Conservation (phyloP, 495 filamentous ascomycete species). For the Hypoxylon trugodes region DNA sequence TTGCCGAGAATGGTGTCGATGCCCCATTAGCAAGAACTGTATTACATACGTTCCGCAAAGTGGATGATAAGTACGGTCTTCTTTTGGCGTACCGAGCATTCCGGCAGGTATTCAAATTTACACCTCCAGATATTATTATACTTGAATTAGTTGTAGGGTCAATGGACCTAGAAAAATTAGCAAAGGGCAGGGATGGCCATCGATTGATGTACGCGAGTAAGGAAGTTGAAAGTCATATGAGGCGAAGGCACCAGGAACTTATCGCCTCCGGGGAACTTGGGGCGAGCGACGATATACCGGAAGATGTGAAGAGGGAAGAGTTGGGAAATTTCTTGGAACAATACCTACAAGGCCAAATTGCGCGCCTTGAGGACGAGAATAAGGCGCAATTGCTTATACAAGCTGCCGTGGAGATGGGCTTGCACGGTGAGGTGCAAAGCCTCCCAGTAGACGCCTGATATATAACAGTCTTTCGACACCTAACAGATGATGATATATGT, state of each 20-base stretch:
- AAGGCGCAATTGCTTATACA: constrained; percentile 48
- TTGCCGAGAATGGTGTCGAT: constrained; percentile 43
- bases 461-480: too few species aligned
- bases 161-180: constrained; percentile 43
- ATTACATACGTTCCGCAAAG: constrained; percentile 56
- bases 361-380: constrained; percentile 45
- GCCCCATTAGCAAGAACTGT: constrained; percentile 51
- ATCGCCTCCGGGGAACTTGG: constrained; percentile 20
- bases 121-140: constrained; percentile 51
- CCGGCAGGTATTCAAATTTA: constrained; percentile 61
- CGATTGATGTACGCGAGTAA: constrained; percentile 46
- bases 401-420: constrained; percentile 66
- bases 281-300: constrained; percentile 12
- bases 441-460: background rate
- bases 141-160: constrained; percentile 52
- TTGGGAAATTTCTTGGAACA: constrained; percentile 38
- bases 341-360: constrained; percentile 41
- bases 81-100: constrained; percentile 68
- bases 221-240: constrained; percentile 43
- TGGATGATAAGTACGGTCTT: constrained; percentile 59
- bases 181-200: constrained; percentile 44
- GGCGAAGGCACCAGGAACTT: constrained; percentile 28
- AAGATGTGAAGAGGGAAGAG: constrained; percentile 35
- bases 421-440: constrained; percentile 35
- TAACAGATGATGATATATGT: too few species aligned